Evolutionary conservation across 1,284 basidiomycete genomes (phyloP).

Genomic region (Sphaerobolus stellatus): DNA sequence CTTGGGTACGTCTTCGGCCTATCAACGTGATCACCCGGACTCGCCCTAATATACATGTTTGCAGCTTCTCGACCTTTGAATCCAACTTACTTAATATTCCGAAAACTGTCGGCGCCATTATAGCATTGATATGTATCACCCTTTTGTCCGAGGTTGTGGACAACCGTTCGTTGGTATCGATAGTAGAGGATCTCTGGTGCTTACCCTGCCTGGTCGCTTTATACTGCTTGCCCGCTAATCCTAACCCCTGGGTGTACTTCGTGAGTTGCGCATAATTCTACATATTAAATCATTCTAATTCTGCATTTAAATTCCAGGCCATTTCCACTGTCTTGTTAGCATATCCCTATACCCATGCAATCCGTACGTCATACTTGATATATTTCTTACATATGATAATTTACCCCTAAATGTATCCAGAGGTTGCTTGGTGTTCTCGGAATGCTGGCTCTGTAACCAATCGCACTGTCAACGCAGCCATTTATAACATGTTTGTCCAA

Average conservation of each 20-base stretch:
- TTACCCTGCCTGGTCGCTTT: conserved; percentile 57
- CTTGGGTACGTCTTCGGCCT: conserved; percentile 41
- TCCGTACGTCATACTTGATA: conserved; percentile 10
- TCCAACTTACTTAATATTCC: conserved; percentile 65
- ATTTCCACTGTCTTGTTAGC: conserved; percentile 7
- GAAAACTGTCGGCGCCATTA: conserved; percentile 40
- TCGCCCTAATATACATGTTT: neutral
- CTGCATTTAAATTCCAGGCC: neutral
- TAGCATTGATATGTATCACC: conserved; percentile 45
- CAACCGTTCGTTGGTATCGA: conserved; percentile 51
- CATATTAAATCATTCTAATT: neutral
- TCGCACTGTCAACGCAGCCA: conserved; percentile 52
- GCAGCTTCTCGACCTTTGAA: conserved; percentile 59
- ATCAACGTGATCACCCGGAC: neutral
- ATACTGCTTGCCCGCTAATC: conserved; percentile 50
- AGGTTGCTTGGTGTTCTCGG: conserved; percentile 56
- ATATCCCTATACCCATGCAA: conserved; percentile 1
- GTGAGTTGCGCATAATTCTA: conserved; percentile 32
- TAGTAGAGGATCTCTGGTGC: conserved; percentile 51
- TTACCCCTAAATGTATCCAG: conserved; percentile 22
- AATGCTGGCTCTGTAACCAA: conserved; percentile 56
- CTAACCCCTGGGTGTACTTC: conserved; percentile 61
- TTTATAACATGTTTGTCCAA: conserved; percentile 62
- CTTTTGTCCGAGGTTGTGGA: conserved; percentile 52
- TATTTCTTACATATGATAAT: neutral